A percentile compares a stretch with the other conserved stretches of the same genome.
phyloP scores from a whole-genome alignment of 148 eudicot species.

The Chenopodium berlandieri region DNA sequence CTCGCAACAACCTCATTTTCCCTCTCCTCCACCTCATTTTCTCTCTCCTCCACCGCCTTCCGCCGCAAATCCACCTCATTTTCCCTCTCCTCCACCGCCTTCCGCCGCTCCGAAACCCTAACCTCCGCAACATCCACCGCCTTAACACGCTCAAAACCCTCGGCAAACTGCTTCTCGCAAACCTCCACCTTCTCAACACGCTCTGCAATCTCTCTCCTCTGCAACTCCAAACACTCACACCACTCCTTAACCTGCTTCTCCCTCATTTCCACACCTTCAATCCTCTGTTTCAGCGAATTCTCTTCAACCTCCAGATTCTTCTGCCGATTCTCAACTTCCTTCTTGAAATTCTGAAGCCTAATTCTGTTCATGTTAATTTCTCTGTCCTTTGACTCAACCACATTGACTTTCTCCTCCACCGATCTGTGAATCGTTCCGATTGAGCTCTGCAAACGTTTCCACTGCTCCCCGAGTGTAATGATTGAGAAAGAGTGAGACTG shows the following conservation, averaged over 20 bases:
- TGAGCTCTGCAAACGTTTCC: neutral
- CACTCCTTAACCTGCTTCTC: neutral
- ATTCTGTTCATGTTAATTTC: neutral
- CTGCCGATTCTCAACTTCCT: neutral
- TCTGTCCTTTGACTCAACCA: neutral
- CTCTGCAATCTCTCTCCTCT: constrained; percentile 6
- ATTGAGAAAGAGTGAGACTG: neutral
- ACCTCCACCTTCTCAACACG: neutral
- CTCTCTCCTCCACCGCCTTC: constrained; percentile 6
- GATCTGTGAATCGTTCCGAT: neutral
- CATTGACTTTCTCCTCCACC: neutral
- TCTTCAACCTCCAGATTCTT: constrained; percentile 12
- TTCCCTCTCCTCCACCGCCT: constrained; percentile 1
- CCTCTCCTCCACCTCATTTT: no score
- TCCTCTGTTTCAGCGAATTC: neutral
- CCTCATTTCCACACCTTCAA: constrained; percentile 4
- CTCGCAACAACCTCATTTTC: neutral
- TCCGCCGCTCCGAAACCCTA: neutral
- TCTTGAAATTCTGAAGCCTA: neutral
- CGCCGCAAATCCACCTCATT: neutral
- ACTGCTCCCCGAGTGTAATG: neutral
- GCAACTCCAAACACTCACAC: constrained; percentile 11
- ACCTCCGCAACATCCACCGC: neutral
- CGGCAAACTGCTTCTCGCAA: constrained; percentile 4
- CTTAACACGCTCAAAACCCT: neutral